A percentile compares a stretch with the other conserved stretches of the same genome.
These are phyloP conservation scores for Cyclostephanos invisitatus DNA, from an alignment of 108 stramenopile species.

Conservation along the genomic window DNA sequence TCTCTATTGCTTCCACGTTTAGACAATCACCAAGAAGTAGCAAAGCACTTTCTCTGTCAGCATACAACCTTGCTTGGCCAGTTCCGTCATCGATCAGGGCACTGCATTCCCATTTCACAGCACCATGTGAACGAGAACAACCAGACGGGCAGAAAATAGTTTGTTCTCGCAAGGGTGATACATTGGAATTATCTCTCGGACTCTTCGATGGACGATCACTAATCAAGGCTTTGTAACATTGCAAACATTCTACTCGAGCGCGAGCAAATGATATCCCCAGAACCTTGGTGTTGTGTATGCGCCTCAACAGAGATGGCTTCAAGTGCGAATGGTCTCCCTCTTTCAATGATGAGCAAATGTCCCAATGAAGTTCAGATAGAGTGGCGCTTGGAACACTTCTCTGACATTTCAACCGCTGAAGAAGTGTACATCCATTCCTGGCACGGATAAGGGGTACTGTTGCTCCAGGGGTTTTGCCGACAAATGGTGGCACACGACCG, in stretches of 20 bases:
- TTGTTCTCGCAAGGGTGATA: conserved; percentile 1
- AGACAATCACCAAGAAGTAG: conserved; percentile 52
- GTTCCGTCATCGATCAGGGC: conserved; percentile 83
- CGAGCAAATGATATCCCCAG: conserved; percentile 68
- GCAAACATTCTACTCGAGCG: conserved; percentile 64
- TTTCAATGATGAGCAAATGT: conserved; percentile 55
- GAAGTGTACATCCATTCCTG: conserved; percentile 22
- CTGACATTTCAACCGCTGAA: conserved; percentile 17
- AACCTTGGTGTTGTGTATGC: conserved; percentile 50
- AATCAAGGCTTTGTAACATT: conserved; percentile 59
- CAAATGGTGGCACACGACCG: conserved; percentile 12
- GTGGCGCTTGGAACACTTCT: conserved; percentile 39
- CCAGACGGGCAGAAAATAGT: conserved; percentile 40
- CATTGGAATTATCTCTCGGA: background rate
- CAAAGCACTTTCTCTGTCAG: conserved; percentile 81
- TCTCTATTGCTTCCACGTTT: conserved; percentile 56
- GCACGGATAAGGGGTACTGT: background rate
- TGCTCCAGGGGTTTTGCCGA: background rate
- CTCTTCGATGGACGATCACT: conserved; percentile 5
- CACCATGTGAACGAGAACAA: conserved; percentile 37
- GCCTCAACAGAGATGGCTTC: conserved; percentile 67
- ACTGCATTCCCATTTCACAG: conserved; percentile 85
- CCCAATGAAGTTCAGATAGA: conserved; percentile 52
- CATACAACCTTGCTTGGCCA: conserved; percentile 80
- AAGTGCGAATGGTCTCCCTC: conserved; percentile 22